phyloP scores from a whole-genome alignment of 225 moss, liverwort and hornwort genomes.

The Pleurozium schreberi region DNA sequence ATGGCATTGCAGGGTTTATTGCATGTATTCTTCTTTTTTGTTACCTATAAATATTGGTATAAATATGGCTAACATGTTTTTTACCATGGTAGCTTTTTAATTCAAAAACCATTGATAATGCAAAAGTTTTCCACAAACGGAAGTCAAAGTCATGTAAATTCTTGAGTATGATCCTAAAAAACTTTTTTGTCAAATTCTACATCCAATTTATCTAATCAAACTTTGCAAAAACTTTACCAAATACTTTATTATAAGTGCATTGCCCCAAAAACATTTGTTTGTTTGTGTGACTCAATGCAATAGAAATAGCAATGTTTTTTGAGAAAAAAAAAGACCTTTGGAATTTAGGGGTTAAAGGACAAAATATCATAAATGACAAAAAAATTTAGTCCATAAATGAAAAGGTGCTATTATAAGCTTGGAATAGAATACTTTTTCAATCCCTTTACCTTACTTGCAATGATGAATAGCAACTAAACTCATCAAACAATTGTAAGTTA shows the following conservation, averaged over 20 bases:
- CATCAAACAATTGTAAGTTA: neutral
- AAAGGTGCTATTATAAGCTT: neutral
- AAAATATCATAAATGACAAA: neutral
- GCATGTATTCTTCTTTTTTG: fast-evolving
- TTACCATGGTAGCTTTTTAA: too few species aligned
- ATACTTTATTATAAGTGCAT: neutral
- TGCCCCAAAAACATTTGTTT: too few species aligned
- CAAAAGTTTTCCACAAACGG: fast-evolving
- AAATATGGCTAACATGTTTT: too few species aligned
- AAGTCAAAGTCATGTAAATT: neutral
- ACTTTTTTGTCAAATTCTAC: neutral
- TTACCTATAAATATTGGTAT: too few species aligned
- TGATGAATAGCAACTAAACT: neutral
- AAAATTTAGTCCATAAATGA: neutral
- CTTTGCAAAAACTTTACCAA: neutral
- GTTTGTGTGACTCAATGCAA: too few species aligned
- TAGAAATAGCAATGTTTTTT: neutral
- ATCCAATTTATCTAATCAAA: neutral
- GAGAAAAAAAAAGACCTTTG: neutral
- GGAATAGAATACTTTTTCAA: fast-evolving
- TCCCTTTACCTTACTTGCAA: neutral
- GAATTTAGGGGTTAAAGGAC: fast-evolving
- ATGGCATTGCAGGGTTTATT: fast-evolving
- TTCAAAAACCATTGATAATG: neutral
- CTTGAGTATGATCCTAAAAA: too few species aligned